These are phyloP conservation scores for Malus fusca DNA, from an alignment of 306 rosid species.

Conservation along the genomic window DNA sequence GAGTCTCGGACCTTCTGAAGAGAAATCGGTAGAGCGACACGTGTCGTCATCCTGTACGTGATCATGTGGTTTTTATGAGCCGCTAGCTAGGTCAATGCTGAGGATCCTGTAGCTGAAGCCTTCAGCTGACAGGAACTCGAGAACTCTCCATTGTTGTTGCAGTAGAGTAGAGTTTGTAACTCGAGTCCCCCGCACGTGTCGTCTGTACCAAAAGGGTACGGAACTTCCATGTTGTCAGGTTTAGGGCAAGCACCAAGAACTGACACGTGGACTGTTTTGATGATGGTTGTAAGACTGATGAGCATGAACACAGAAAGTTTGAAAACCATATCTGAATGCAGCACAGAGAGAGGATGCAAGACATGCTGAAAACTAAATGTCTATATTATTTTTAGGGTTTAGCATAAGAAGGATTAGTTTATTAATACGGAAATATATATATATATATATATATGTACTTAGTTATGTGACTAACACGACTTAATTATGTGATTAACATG, in stretches of 20 bases:
- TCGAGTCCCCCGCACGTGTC: conserved; percentile 52
- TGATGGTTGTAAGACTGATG: background rate
- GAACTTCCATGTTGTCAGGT: conserved; percentile 58
- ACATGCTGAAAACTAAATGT: conserved; percentile 2
- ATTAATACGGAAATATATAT: background rate
- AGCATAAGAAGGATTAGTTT: background rate
- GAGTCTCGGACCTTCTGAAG: conserved; percentile 34
- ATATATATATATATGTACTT: background rate
- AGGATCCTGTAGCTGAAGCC: conserved; percentile 59
- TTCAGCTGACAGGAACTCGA: conserved; percentile 55
- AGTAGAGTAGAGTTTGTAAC: conserved; percentile 53
- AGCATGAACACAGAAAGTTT: conserved; percentile 24
- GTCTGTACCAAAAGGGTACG: conserved; percentile 71
- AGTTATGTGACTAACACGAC: background rate
- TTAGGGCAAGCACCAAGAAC: conserved; percentile 38
- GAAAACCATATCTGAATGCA: conserved; percentile 14
- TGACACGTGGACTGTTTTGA: conserved; percentile 14
- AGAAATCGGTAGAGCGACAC: conserved; percentile 63
- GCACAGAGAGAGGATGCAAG: conserved; percentile 6
- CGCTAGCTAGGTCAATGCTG: conserved; percentile 36
- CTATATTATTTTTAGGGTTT: conserved; percentile 30
- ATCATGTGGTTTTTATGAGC: conserved; percentile 41
- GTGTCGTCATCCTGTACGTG: background rate
- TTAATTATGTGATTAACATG: background rate
- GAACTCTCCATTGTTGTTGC: conserved; percentile 37